phyloP scores from a whole-genome alignment of 2,329 filamentous ascomycete species.

The Colletotrichum kahawae region DNA sequence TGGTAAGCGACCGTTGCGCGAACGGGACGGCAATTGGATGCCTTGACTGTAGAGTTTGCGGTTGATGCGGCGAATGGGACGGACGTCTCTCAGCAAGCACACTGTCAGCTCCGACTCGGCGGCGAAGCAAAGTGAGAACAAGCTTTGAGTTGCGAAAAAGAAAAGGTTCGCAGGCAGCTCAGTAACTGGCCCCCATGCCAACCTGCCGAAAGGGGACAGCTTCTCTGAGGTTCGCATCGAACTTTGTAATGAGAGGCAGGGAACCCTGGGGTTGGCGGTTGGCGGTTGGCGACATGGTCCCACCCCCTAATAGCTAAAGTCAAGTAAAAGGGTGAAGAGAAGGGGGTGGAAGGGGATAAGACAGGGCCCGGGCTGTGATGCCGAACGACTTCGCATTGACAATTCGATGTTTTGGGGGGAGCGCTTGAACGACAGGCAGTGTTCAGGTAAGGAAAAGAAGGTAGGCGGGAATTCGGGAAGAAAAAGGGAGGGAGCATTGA shows the following conservation, averaged over 20 bases:
- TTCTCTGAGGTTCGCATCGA: neutral
- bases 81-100: neutral
- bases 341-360: neutral
- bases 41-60: neutral
- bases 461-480: neutral
- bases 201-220: neutral
- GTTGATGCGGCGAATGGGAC: neutral
- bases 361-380: neutral
- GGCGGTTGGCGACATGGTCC: neutral
- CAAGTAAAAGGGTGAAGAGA: neutral
- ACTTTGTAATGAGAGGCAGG: neutral
- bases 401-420: neutral
- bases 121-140: neutral
- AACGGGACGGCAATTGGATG: neutral
- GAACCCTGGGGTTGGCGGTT: neutral
- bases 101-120: neutral
- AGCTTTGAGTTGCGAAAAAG: neutral
- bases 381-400: conserved; percentile 2
- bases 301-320: neutral
- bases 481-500: neutral
- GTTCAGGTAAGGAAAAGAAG: neutral
- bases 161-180: neutral
- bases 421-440: neutral
- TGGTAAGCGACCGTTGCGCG: neutral
- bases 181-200: neutral